Conservation (phyloP, 192 early-diverging fungal genomes). For the Allomyces macrogynus region DNA sequence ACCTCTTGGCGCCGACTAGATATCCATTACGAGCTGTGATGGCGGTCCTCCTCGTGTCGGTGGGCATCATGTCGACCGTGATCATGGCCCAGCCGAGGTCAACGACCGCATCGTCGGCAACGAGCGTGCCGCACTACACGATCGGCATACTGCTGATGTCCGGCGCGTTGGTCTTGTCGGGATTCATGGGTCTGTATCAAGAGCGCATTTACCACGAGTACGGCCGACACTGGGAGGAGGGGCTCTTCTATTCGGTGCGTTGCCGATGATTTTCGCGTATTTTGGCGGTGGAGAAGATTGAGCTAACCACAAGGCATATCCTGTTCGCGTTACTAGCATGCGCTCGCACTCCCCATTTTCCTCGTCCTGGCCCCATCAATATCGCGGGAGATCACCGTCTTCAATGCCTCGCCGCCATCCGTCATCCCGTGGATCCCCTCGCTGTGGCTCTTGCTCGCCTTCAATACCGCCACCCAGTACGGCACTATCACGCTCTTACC, state of each 20-base stretch:
- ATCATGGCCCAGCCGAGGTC: conserved; percentile 2
- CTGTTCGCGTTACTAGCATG: conserved; percentile 29
- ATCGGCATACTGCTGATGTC: conserved; percentile 47
- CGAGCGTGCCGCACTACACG: conserved; percentile 21
- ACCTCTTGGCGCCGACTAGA: too few relatives aligned
- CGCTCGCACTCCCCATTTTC: conserved; percentile 62
- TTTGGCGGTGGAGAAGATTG: background rate
- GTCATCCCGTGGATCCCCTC: conserved; percentile 21
- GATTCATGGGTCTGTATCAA: conserved; percentile 62
- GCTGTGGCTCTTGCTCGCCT: conserved; percentile 46
- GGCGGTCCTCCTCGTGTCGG: conserved; percentile 53
- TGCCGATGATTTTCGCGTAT: background rate
- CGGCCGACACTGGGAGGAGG: conserved; percentile 68
- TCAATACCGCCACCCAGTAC: conserved; percentile 65
- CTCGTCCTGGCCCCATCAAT: conserved; percentile 51
- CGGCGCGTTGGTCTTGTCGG: conserved; percentile 52
- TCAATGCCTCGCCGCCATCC: conserved; percentile 29
- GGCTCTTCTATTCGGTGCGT: conserved; percentile 61
- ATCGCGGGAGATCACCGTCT: conserved; percentile 22
- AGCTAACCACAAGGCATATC: background rate
- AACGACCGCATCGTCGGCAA: too few relatives aligned
- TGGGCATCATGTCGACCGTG: conserved; percentile 29
- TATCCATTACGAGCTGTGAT: conserved; percentile 6
- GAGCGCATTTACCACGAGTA: conserved; percentile 57
- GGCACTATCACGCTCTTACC: conserved; percentile 2